Conservation (phyloP, 305 asterid genomes). For the Andrographis paniculata region DNA sequence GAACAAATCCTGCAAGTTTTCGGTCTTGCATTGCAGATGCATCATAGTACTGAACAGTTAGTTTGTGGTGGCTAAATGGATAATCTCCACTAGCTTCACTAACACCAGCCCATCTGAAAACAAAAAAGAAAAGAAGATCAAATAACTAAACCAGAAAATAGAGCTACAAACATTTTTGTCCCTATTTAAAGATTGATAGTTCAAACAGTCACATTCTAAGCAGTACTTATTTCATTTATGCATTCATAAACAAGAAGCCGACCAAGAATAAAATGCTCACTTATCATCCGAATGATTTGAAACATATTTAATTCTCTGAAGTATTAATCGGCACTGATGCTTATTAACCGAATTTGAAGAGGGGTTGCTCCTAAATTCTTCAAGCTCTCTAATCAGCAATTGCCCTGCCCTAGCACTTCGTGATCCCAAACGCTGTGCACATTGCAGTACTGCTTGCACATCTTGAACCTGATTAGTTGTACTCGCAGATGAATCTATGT, state of each 20-base stretch:
- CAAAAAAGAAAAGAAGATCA: slow-evolving; percentile 1
- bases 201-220: neutral
- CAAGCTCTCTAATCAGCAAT: slow-evolving; percentile 83
- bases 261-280: slow-evolving; percentile 34
- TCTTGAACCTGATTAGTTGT: slow-evolving; percentile 83
- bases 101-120: slow-evolving; percentile 82
- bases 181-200: neutral
- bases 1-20: slow-evolving; percentile 84
- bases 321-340: slow-evolving; percentile 78
- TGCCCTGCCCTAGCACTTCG: slow-evolving; percentile 90
- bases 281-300: slow-evolving; percentile 60
- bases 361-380: slow-evolving; percentile 72
- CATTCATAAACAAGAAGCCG: neutral
- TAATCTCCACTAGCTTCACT: slow-evolving; percentile 88
- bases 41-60: slow-evolving; percentile 87
- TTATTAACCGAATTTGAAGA: slow-evolving; percentile 85
- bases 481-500: slow-evolving; percentile 68
- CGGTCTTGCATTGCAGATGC: slow-evolving; percentile 88
- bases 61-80: slow-evolving; percentile 96
- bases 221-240: neutral
- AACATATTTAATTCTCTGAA: slow-evolving; percentile 82
- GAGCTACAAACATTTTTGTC: neutral
- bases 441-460: slow-evolving; percentile 84
- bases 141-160: slow-evolving; percentile 6
- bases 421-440: slow-evolving; percentile 84